Evolutionary conservation across 148 eudicot species (phyloP).

Genomic region (Amaranthus cruentus): DNA sequence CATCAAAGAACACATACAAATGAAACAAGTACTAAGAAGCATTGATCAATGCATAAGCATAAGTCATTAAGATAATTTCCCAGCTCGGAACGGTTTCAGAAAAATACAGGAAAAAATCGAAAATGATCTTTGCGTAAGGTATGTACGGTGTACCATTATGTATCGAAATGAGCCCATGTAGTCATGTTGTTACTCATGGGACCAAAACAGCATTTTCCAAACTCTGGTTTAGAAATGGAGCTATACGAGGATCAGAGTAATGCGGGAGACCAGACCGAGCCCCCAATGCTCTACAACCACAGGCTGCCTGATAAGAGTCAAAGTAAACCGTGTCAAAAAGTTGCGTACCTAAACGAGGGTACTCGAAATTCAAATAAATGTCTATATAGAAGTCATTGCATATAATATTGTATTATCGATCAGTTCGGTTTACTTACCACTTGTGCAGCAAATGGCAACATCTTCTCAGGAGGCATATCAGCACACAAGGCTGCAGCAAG

Average conservation of each 20-base stretch:
- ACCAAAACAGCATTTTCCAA: constrained; percentile 14
- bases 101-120: background rate
- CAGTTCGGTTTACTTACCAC: constrained; percentile 49
- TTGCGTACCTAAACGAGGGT: background rate
- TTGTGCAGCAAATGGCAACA: constrained; percentile 92
- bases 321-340: background rate
- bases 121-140: background rate
- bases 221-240: constrained; percentile 40
- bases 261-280: constrained; percentile 89
- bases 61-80: background rate
- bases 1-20: too few relatives aligned
- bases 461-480: constrained; percentile 67
- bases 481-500: constrained; percentile 59
- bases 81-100: background rate
- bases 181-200: background rate
- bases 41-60: too few relatives aligned
- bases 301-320: constrained; percentile 59
- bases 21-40: too few relatives aligned
- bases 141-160: background rate
- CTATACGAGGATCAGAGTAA: constrained; percentile 56
- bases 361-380: background rate
- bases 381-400: background rate
- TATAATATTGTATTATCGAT: background rate
- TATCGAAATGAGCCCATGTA: background rate
- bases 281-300: constrained; percentile 78